Percentiles rank a stretch among this genome's conserved stretches.
phyloP scores from a whole-genome alignment of 2,329 filamentous ascomycete species.

The Fusarium marasasianum region DNA sequence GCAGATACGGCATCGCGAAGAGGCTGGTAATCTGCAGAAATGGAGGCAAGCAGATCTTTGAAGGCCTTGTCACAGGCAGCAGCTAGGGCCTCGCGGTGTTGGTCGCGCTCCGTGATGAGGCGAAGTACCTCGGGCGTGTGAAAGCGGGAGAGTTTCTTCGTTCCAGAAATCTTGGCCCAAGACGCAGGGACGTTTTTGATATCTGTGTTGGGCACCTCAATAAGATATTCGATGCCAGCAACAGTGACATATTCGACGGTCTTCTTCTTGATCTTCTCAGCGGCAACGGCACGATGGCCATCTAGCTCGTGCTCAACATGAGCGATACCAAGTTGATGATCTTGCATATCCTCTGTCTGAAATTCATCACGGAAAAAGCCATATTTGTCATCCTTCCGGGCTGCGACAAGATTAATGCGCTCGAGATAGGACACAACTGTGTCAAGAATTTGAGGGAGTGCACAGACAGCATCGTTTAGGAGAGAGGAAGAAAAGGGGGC shows the following conservation, averaged over 20 bases:
- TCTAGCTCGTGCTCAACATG: conserved; percentile 90
- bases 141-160: conserved; percentile 90
- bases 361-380: conserved; percentile 87
- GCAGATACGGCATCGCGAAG: conserved; percentile 89
- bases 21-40: conserved; percentile 86
- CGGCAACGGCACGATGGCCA: conserved; percentile 76
- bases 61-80: conserved; percentile 92
- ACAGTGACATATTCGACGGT: conserved; percentile 82
- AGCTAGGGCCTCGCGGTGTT: conserved; percentile 91
- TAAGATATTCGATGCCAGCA: conserved; percentile 91
- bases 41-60: conserved; percentile 72
- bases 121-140: conserved; percentile 91
- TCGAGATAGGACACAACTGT: conserved; percentile 80
- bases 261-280: conserved; percentile 75
- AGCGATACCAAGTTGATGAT: conserved; percentile 91
- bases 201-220: conserved; percentile 86
- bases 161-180: conserved; percentile 94
- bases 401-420: conserved; percentile 85
- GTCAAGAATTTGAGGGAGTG: conserved; percentile 79
- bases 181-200: conserved; percentile 91
- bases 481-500: conserved; percentile 77
- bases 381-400: conserved; percentile 90
- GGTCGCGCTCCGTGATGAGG: conserved; percentile 86
- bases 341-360: conserved; percentile 88
- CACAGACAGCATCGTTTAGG: conserved; percentile 75